A percentile compares a stretch with the other conserved stretches of the same genome.
phyloP scores from a whole-genome alignment of 805 yeast genomes.

The Yamadazyma sp. region DNA sequence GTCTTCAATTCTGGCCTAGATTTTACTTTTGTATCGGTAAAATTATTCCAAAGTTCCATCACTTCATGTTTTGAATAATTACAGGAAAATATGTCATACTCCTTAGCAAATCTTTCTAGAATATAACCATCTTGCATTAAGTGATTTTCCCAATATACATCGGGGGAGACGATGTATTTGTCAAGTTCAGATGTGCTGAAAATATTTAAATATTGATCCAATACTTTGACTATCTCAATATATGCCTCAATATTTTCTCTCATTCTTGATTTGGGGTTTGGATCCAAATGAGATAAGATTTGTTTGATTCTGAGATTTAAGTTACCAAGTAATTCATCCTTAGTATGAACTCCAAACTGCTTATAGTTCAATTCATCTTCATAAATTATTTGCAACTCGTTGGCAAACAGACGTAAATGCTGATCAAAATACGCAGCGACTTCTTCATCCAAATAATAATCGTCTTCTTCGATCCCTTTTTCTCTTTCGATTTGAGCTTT shows the following conservation, averaged over 20 bases:
- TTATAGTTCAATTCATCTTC: slow-evolving; percentile 15
- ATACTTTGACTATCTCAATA: slow-evolving; percentile 1
- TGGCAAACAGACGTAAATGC: too few relatives aligned
- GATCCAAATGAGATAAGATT: slow-evolving; percentile 10
- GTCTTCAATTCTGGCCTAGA: too few relatives aligned
- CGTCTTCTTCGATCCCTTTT: background rate
- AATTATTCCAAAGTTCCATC: too few relatives aligned
- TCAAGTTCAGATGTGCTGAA: background rate
- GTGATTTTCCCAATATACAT: too few relatives aligned
- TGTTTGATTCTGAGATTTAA: slow-evolving; percentile 17
- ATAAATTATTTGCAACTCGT: slow-evolving; percentile 18
- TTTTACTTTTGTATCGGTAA: too few relatives aligned
- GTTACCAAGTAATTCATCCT: slow-evolving; percentile 14
- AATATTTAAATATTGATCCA: background rate
- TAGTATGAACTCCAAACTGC: slow-evolving; percentile 6
- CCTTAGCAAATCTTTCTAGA: too few relatives aligned
- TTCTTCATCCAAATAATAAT: background rate
- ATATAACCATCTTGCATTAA: too few relatives aligned
- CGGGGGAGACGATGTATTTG: too few relatives aligned
- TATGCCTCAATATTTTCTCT: background rate
- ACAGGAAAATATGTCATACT: too few relatives aligned
- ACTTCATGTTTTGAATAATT: too few relatives aligned
- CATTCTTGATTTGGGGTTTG: slow-evolving; percentile 13
- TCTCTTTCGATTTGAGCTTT: too few relatives aligned
- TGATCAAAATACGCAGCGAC: background rate